Percentiles rank a stretch among this genome's conserved stretches.
These are phyloP conservation scores for Starmerella apis DNA, from an alignment of 805 yeast genomes.

Conservation along the genomic window DNA sequence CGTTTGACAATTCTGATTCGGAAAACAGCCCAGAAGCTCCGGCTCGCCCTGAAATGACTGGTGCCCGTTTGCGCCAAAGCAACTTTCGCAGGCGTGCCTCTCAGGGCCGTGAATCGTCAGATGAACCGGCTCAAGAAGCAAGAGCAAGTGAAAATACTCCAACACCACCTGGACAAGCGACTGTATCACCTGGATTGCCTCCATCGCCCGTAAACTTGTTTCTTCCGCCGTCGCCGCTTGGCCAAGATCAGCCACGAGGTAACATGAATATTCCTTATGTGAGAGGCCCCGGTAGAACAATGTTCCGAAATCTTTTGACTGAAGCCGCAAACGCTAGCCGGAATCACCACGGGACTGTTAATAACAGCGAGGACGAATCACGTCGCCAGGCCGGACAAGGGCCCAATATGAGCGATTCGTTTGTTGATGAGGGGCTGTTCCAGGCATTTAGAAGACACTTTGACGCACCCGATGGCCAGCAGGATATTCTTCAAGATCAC, in stretches of 20 bases:
- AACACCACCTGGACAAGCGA: no score
- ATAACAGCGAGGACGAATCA: background rate
- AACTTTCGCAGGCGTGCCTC: no score
- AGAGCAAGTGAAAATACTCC: no score
- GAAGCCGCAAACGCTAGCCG: background rate
- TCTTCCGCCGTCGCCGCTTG: background rate
- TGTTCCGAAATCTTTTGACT: background rate
- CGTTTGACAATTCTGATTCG: background rate
- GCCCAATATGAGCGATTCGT: no score
- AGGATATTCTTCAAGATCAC: background rate
- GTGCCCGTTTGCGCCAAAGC: no score
- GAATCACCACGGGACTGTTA: background rate
- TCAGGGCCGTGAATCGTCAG: no score
- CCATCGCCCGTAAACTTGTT: background rate
- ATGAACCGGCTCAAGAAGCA: no score
- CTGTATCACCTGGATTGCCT: background rate
- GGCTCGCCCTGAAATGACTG: no score
- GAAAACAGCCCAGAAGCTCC: no score
- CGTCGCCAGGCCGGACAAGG: no score
- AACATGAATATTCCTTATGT: background rate
- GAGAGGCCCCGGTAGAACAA: background rate
- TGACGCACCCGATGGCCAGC: background rate
- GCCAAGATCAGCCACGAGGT: background rate
- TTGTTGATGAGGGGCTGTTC: slow-evolving; percentile 4
- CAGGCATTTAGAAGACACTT: slow-evolving; percentile 10